Percentiles rank a stretch among this genome's conserved stretches.
phyloP scores from a whole-genome alignment of 306 rosid species.

The Coriaria nepalensis region DNA sequence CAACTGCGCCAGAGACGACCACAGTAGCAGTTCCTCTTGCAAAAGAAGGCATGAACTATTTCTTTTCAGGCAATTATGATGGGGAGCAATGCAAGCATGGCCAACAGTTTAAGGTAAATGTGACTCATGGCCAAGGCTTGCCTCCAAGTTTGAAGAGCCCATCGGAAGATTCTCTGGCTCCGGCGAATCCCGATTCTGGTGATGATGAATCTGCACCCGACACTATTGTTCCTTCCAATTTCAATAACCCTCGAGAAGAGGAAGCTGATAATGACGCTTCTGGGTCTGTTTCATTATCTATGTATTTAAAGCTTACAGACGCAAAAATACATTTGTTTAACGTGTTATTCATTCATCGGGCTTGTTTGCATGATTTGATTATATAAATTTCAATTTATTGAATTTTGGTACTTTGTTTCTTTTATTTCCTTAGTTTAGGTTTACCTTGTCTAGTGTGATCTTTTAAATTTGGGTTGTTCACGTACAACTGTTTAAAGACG shows the following conservation, averaged over 20 bases:
- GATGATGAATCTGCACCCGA: conserved; percentile 62
- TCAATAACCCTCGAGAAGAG: conserved; percentile 39
- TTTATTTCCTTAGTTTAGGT: too few species aligned
- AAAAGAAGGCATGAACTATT: conserved; percentile 55
- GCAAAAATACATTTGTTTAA: background rate
- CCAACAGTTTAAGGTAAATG: conserved; percentile 52
- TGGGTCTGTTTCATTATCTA: conserved; percentile 21
- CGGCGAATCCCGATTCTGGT: conserved; percentile 38
- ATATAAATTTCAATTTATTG: too few species aligned
- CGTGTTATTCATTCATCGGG: too few species aligned
- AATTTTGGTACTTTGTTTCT: too few species aligned
- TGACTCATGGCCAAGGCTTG: conserved; percentile 66
- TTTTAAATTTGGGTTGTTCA: too few species aligned
- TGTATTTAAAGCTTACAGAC: conserved; percentile 6
- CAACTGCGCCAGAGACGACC: conserved; percentile 26
- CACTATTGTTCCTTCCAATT: conserved; percentile 68
- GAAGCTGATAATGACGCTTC: conserved; percentile 24
- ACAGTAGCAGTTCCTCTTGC: conserved; percentile 49
- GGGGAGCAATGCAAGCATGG: conserved; percentile 80
- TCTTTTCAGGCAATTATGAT: conserved; percentile 76
- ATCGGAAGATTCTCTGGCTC: conserved; percentile 38
- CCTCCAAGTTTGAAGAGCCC: conserved; percentile 28
- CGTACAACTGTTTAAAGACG: too few species aligned
- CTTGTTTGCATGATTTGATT: too few species aligned
- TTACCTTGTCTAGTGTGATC: too few species aligned